Evolutionary conservation across 768 basidiomycete species (phyloP), one percentile per base, ranked within the genome.

Genomic region (Neoboletus brunneissimus): DNA sequence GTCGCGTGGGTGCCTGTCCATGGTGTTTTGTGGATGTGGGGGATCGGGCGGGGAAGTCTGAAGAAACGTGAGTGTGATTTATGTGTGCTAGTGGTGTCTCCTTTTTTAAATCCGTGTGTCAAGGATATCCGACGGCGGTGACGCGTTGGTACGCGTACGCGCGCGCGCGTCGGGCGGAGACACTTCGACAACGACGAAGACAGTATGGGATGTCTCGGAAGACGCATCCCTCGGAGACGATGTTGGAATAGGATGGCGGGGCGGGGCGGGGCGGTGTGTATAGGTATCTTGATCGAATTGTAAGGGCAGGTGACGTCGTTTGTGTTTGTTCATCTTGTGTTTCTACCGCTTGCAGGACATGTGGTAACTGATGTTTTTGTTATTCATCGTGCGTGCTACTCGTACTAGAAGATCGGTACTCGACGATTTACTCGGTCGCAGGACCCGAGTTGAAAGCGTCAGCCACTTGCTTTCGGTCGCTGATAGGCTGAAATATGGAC

Each of bases 1-100:
- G 22, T 58, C 0, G 47, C 32, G 10, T 57, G 41, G 31, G 0
- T 51, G 11, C 54, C 60, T 0, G 6, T 45, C 0, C 51, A 64
- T 5, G 67, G 38, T 1, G 1, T 60, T 0, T 29, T 70, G 2
- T 64, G 59, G 64, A 0, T 62, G 0, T 57, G 29, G 23, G 68
- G 68, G 0, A 57, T 68, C 5, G 60, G 61, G 18, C 56, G 66
- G 20, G 56, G 25, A 3, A 8, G 22, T 0, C 3, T 11, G 35
- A 22, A 31, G 11, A 57, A 34, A 44, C 35, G 57, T 58, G 41
- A 16, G 25, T 25, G 25, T 25, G 25, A 3, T 2, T 25, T 25
- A 3, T 25, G 55, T 32, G 32, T 31, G 45, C n/a, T n/a, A n/a
- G n/a, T 31, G 31, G 31, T 31, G 31, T 11, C 31, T 31, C 2